Evolutionary conservation across 1,284 basidiomycete species (phyloP), one percentile per base, ranked within the genome.

Genomic region (Rhodofomes roseus): DNA sequence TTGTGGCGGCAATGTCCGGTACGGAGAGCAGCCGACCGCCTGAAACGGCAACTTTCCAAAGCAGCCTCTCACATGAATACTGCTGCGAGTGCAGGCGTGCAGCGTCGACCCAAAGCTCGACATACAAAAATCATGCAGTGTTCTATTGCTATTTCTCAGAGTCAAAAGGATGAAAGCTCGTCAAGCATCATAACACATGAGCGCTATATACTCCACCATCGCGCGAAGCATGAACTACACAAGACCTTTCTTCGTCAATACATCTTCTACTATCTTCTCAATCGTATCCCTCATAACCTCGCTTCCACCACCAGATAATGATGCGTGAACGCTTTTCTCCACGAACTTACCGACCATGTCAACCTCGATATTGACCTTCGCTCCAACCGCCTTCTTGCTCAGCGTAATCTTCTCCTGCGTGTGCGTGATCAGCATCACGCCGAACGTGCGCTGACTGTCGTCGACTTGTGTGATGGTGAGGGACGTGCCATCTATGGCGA

Each of bases 361-460:
- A 52, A 92, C 93, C 77, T 99, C 96, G 64, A 98, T 86, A 72
- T 99, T 99, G 62, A 98, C 95, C 64, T 82, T 89, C 43, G 87
- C 83, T 0, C 95, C 95, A 0, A 90, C 72, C 11, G 74, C 70
- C 76, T 99, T 98, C 58, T 76, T 79, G 31, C 84, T 83, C 54
- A 99, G 79, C 7, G 94, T 92, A 62, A 98, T 91, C 75, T 90
- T 93, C 67, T 87, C 79, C 70, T 97, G 95, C 34, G 95, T 97
- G 74, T 99, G 96, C 62, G 87, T 87, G 74, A 99, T 97, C 62
- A 99, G 84, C 92, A 98, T 98, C 62, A 99, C 85, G 39, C 89
- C 88, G 72, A 99, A 97, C 54, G 79, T 84, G n/a, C 84, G 73
- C 54, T 79, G 70, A 14, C 73, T 70, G 67, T 95, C 92, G 69